These are phyloP conservation scores for Cytospora paraplurivora DNA, from an alignment of 2,329 filamentous ascomycete genomes.

Conservation along the genomic window DNA sequence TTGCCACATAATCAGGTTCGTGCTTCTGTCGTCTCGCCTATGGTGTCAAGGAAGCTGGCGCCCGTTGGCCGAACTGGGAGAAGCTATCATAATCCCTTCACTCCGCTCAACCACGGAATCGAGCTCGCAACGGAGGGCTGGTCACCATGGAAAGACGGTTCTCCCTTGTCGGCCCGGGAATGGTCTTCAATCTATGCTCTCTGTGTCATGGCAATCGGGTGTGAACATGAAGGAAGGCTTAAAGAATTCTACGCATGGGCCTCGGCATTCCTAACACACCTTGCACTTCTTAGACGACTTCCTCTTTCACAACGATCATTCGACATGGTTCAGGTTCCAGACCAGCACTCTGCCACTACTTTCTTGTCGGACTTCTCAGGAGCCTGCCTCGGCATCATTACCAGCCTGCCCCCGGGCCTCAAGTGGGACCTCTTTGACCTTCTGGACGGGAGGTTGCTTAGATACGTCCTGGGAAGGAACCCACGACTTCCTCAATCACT, in stretches of 20 bases:
- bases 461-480: conserved; percentile 1
- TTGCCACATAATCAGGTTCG: conserved; percentile 1
- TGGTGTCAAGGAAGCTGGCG: conserved; percentile 6
- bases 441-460: conserved; percentile 33
- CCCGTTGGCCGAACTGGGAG: not conserved
- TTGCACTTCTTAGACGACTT: conserved; percentile 33
- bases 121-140: conserved; percentile 25
- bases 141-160: conserved; percentile 28
- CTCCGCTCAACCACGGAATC: not conserved
- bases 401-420: conserved; percentile 19
- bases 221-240: conserved; percentile 8
- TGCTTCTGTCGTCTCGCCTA: conserved; percentile 29
- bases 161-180: conserved; percentile 28
- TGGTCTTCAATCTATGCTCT: conserved; percentile 28
- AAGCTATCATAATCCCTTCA: not conserved
- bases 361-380: conserved; percentile 17
- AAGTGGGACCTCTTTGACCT: conserved; percentile 34
- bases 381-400: conserved; percentile 20
- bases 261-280: conserved; percentile 34
- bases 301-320: conserved; percentile 34
- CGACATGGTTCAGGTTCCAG: not conserved
- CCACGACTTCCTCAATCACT: conserved; percentile 20
- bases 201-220: conserved; percentile 28
- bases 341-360: conserved; percentile 1
- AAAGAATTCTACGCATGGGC: conserved; percentile 22